Evolutionary conservation across 2,329 filamentous ascomycete genomes (phyloP), one percentile per base, ranked within the genome.

Genomic region (Aspergillus eucalypticola): DNA sequence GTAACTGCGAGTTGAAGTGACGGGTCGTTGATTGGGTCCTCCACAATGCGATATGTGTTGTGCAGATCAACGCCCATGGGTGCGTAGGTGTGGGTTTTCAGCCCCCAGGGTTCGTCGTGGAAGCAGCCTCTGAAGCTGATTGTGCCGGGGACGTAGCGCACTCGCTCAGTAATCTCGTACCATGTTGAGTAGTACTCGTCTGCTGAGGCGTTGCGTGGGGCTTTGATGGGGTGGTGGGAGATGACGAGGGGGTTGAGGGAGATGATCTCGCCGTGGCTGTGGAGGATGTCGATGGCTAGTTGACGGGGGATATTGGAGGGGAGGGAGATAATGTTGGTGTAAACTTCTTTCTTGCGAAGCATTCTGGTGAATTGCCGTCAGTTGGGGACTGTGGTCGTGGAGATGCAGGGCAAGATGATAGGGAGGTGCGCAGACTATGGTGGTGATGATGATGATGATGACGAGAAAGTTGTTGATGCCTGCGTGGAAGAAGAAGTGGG

Each of bases 21-120:
- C 11, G 32, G 32, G 32, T 89, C 21, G 84, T 76, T 0, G 86
- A 81, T 68, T 44, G 90, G 77, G 8, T 84, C 86, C 8, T 92
- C 92, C 49, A 85, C 87, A 3, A 96, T 80, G 8, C 83, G 87
- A 91, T 91, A 96, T 75, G 88, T 89, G 52, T 86, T 88, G 61
- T 87, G 86, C 66, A 96, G 90, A 63, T 95, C 88, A 55, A 96
- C 83, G 10, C 91, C 91, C 71, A 92, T 84, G 0, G 92, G 91
- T 3, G 91, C 92, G 70, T 92, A 94, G 68, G 88, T 88, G 73
- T 96, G 92, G 13, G 91, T 96, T 77, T 92, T 88, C 27, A 96
- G 76, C 5, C 92, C 91, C 58, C 84, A 80, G 3, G 86, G 80
- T 19, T 91, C 80, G 70, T 96, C 86, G 75, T 91, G 85, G 73